Base-by-base conservation (phyloP, 2,329 filamentous ascomycete genomes). In the Cucurbitaria berberidis region DNA sequence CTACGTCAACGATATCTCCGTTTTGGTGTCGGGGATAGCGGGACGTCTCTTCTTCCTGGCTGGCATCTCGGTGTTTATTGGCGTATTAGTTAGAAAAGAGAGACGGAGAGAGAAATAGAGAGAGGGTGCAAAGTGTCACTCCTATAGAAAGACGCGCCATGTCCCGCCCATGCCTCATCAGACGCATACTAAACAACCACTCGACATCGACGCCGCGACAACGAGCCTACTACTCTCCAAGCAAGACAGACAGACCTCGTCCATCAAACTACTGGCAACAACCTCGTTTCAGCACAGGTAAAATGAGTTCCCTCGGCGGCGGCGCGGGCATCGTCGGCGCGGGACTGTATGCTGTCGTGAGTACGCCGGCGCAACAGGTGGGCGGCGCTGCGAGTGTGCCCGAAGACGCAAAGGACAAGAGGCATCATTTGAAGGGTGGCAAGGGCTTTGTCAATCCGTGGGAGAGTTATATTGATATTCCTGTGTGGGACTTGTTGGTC, bases 371-470 rank as follows among this genome's bases (percentile, higher is more conserved):
- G 8, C 69, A 73, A 35, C 62, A 5, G 72, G 72, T n/a, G 64
- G n/a, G n/a, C n/a, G n/a, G n/a, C n/a, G n/a, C n/a, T n/a, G n/a
- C n/a, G n/a, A n/a, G 72, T n/a, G 65, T 68, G 38, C 81, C 81
- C 0, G 75, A 79, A 46, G 77, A 81, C 36, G 76, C 77, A 8
- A 73, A 74, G 36, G 74, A 76, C 15, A 78, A 80, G 62, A 64
- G 64, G 34, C 83, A 85, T 74, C 82, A 85, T 74, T 66, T 77
- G 50, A 80, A 81, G 63, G 64, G 78, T 58, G 81, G 81, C 11
- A 82, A 80, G 51, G 82, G 82, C 4, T 85, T 84, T 63, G 68
- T 68, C n/a, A 85, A 85, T 68, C 83, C 83, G 0, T 85, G 83
- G 83, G 76, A 80, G 5, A 83, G 80, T n/a, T 85, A 77, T 62